A percentile compares a stretch with the other conserved stretches of the same genome.
Evolutionary conservation across 176 grass and related monocot genomes (phyloP).

Genomic region (Pontederia paniculata): DNA sequence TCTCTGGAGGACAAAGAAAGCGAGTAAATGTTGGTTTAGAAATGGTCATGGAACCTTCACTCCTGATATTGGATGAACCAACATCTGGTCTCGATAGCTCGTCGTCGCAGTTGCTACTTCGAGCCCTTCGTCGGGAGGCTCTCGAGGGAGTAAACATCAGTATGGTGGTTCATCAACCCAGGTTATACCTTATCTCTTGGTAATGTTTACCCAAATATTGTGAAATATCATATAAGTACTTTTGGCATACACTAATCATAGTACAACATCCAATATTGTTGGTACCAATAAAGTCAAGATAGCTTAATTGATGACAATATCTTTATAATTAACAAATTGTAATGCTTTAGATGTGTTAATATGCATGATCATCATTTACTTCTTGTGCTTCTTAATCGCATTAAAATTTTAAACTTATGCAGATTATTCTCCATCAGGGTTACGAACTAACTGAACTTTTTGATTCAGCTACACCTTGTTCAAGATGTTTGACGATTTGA

Average conservation of each 20-base stretch:
- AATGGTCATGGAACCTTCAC: slow-evolving; percentile 92
- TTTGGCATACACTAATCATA: no score
- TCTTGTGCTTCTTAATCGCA: no score
- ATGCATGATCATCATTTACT: no score
- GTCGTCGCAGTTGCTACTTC: slow-evolving; percentile 66
- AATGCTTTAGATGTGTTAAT: no score
- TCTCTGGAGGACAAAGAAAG: slow-evolving; percentile 86
- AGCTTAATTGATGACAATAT: no score
- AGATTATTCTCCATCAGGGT: not conserved
- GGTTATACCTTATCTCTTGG: slow-evolving; percentile 31
- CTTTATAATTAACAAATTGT: no score
- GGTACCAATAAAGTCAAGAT: no score
- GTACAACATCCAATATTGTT: no score
- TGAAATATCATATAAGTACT: no score
- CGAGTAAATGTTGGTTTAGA: slow-evolving; percentile 88
- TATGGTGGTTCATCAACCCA: slow-evolving; percentile 94
- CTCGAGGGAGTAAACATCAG: slow-evolving; percentile 85
- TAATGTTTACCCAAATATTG: not conserved
- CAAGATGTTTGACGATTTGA: slow-evolving; percentile 78
- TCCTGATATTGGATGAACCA: slow-evolving; percentile 79
- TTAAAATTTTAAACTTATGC: not conserved
- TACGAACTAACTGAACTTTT: slow-evolving; percentile 6
- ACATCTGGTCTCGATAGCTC: slow-evolving; percentile 89
- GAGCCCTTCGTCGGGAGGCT: slow-evolving; percentile 67
- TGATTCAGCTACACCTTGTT: slow-evolving; percentile 67